phyloP scores from a whole-genome alignment of 2,329 filamentous ascomycete species.

The Didymella lethalis region DNA sequence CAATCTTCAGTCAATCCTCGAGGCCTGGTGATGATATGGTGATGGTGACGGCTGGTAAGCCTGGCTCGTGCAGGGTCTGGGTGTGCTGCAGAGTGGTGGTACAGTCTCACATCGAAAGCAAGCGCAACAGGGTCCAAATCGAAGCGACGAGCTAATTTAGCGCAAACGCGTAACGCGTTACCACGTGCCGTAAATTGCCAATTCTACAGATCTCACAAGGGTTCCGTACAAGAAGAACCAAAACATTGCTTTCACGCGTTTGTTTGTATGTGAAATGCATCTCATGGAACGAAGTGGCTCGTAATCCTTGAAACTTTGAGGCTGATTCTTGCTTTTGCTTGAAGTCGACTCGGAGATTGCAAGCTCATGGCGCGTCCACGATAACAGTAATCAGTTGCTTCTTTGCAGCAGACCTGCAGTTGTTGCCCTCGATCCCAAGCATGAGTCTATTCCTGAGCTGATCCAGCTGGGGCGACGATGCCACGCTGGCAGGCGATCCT shows the following conservation, averaged over 20 bases:
- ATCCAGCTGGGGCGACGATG: constrained; percentile 10
- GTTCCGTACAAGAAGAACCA: background rate
- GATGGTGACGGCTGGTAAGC: background rate
- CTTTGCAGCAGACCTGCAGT: background rate
- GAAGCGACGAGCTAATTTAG: constrained; percentile 5
- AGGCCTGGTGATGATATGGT: too few species aligned
- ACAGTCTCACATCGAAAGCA: constrained; percentile 9
- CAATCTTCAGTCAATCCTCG: too few species aligned
- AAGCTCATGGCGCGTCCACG: constrained; percentile 8
- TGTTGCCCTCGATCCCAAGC: background rate
- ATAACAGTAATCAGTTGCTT: background rate
- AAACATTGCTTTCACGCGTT: background rate
- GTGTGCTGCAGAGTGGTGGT: constrained; percentile 12
- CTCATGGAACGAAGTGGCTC: background rate
- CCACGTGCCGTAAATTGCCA: constrained; percentile 8
- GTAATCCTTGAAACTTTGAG: background rate
- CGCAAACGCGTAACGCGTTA: constrained; percentile 14
- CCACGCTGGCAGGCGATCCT: constrained; percentile 23
- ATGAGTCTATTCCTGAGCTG: constrained; percentile 2
- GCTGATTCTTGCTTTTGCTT: constrained; percentile 1
- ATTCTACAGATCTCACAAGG: background rate
- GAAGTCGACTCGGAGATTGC: constrained; percentile 15
- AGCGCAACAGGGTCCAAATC: constrained; percentile 12
- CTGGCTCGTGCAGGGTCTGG: background rate
- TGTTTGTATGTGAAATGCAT: background rate